Conservation (phyloP, 768 basidiomycete genomes). For the Pleurotus sapidus region DNA sequence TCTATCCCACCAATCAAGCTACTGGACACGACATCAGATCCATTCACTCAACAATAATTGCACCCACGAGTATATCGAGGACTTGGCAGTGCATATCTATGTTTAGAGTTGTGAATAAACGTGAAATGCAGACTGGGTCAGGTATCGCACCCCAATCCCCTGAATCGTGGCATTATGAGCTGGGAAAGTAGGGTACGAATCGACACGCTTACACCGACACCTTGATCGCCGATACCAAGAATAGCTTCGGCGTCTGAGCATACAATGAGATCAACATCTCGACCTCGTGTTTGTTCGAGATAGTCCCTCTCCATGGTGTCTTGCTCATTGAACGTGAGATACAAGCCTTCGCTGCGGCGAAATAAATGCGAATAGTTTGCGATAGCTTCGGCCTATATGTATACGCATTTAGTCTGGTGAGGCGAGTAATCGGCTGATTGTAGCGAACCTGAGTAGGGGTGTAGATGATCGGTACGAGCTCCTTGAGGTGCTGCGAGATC, state of each 20-base stretch:
- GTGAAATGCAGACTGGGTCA: neutral
- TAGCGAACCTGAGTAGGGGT: conserved; percentile 71
- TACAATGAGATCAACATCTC: conserved; percentile 74
- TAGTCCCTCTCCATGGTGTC: conserved; percentile 78
- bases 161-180: conserved; percentile 12
- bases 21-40: neutral
- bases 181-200: conserved; percentile 15
- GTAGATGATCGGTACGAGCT: conserved; percentile 72
- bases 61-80: conserved; percentile 69
- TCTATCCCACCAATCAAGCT: conserved; percentile 68
- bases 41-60: neutral
- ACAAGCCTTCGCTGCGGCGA: conserved; percentile 75
- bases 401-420: neutral
- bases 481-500: conserved; percentile 52
- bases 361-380: conserved; percentile 83
- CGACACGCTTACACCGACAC: conserved; percentile 53
- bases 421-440: neutral
- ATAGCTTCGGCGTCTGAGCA: conserved; percentile 86
- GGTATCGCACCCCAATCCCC: conserved; percentile 48
- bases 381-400: conserved; percentile 77
- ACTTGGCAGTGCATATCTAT: conserved; percentile 76
- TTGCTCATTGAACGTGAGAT: conserved; percentile 56
- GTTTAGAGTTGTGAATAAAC: neutral
- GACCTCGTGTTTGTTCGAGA: conserved; percentile 58
- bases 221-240: conserved; percentile 63